Base-by-base conservation (phyloP, 345 rosid species). In the Eutrema heterophyllum region DNA sequence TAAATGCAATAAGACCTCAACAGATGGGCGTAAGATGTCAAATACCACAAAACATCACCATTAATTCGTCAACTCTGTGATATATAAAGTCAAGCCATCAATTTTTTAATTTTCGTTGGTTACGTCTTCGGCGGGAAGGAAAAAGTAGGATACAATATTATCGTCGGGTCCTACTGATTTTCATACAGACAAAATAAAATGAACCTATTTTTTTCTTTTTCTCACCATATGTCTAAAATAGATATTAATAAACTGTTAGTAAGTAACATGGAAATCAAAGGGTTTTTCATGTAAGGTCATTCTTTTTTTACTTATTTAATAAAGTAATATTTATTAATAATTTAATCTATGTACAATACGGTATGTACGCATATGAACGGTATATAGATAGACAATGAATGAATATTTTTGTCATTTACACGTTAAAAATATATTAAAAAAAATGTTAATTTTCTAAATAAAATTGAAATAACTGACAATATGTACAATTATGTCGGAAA, bases 1-100 rank as follows among this genome's bases (percentile, higher is more conserved):
- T 48, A 6, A 14, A 21, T 12, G 71, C 71, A 55, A 65, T 73
- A 55, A 45, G 2, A 46, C 27, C 0, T n/a, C 35, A 27, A 30
- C 66, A 65, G 1, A 39, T 64, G 39, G 77, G 64, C 64, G 56
- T 64, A 2, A 5, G 6, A 43, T 53, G 65, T 64, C 77, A 64
- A 21, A 64, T 7, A 36, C 64, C 6, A 53, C 32, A 14, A 26
- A 44, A 53, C 32, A 55, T 55, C 50, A 66, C 15, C 41, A 12
- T 60, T 24, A 24, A 6, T 7, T 48, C 50, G 43, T 71, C 52
- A 61, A 71, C 52, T 38, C 11, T 49, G 46, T 36, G 68, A 61
- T 36, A 5, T 9, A 11, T 5, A 27, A 68, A 60, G 68, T 57
- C 68, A 39, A 61, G 58, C 61, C 9, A 71, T 71, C 51, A 61